phyloP scores from a whole-genome alignment of 2,329 filamentous ascomycete genomes.

The Ophiostoma himal-ulmi region DNA sequence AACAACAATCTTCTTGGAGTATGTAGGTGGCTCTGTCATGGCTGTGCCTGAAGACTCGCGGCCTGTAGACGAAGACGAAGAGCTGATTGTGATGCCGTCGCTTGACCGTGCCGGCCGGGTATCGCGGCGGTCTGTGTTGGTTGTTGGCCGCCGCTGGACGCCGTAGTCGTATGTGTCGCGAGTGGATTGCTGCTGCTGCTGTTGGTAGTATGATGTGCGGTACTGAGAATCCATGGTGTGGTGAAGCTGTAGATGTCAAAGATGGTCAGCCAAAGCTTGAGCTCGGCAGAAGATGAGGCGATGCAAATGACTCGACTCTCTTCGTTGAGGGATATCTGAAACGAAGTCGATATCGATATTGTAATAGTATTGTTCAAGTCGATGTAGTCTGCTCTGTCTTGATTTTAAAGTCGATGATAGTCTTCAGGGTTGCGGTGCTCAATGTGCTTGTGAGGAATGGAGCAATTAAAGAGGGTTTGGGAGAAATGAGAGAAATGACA shows the following conservation, averaged over 20 bases:
- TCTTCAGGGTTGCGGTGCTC: neutral
- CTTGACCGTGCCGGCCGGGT: slow-evolving; percentile 62
- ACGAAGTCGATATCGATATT: neutral
- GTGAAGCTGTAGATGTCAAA: neutral
- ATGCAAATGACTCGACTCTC: neutral
- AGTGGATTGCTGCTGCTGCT: slow-evolving; percentile 30
- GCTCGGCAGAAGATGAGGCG: neutral
- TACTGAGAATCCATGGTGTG: slow-evolving; percentile 39
- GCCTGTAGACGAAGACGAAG: slow-evolving; percentile 67
- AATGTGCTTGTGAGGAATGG: neutral
- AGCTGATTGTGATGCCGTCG: slow-evolving; percentile 85
- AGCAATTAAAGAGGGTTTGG: slow-evolving; percentile 7
- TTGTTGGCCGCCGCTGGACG: slow-evolving; percentile 35
- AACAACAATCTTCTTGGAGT: slow-evolving; percentile 99
- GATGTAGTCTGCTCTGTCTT: neutral
- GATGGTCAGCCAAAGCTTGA: neutral
- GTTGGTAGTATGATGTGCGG: slow-evolving; percentile 48
- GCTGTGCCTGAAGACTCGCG: slow-evolving; percentile 75
- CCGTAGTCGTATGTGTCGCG: slow-evolving; percentile 36
- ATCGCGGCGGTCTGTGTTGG: slow-evolving; percentile 37
- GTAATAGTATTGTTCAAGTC: neutral
- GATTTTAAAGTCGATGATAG: neutral
- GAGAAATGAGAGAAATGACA: neutral
- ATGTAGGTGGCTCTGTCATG: slow-evolving; percentile 70
- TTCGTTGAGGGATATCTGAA: neutral